Evolutionary conservation across 345 rosid genomes (phyloP).

Genomic region (Heritiera littoralis): DNA sequence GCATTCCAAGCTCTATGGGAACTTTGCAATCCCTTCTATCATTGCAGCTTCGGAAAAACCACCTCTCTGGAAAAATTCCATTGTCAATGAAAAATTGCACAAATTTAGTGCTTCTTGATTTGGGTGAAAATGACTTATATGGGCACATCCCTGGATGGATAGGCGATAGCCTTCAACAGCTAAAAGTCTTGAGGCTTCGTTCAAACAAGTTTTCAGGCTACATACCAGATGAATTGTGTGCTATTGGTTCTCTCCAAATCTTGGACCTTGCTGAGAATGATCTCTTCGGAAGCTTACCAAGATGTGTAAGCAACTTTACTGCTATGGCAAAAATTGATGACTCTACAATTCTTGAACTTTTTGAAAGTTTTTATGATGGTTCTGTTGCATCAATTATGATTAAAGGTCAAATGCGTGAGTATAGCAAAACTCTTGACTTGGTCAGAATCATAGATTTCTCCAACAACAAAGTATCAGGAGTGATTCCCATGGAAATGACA

Average conservation of each 20-base stretch:
- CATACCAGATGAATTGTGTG: slow-evolving; percentile 17
- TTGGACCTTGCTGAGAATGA: slow-evolving; percentile 27
- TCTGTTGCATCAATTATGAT: neutral
- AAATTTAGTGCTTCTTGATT: slow-evolving; percentile 8
- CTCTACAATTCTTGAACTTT: neutral
- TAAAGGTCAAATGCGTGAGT: neutral
- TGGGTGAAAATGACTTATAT: slow-evolving; percentile 6
- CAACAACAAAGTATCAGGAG: slow-evolving; percentile 19
- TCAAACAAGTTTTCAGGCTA: slow-evolving; percentile 26
- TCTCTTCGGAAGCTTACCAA: slow-evolving; percentile 23
- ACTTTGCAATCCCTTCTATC: neutral
- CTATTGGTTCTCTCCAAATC: slow-evolving; percentile 15
- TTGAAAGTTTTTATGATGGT: no score
- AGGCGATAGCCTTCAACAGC: neutral
- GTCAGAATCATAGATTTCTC: slow-evolving; percentile 17
- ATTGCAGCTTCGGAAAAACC: slow-evolving; percentile 20
- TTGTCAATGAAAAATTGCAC: slow-evolving; percentile 9
- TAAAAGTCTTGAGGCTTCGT: slow-evolving; percentile 8
- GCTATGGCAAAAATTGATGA: slow-evolving; percentile 9
- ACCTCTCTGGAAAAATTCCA: slow-evolving; percentile 21
- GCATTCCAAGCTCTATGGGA: slow-evolving; percentile 22
- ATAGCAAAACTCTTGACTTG: neutral
- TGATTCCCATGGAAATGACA: slow-evolving; percentile 19
- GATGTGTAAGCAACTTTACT: slow-evolving; percentile 24
- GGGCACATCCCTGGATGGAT: slow-evolving; percentile 21